Base-by-base conservation (phyloP, 306 rosid genomes). In the Corylus avellana region DNA sequence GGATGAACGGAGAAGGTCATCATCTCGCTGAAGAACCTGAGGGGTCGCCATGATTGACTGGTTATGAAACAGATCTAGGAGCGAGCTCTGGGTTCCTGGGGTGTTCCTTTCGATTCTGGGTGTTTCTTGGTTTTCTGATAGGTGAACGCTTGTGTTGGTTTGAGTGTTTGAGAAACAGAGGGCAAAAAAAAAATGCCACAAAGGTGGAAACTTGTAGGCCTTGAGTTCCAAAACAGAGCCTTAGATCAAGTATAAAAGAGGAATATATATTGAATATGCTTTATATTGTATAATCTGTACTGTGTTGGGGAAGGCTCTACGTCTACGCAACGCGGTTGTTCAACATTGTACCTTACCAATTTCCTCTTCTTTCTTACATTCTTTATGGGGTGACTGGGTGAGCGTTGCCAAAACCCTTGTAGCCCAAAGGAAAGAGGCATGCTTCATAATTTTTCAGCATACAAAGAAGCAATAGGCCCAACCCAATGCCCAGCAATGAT, bases 21-120 rank as follows among this genome's bases (percentile, higher is more conserved):
- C 86, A 5, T 88, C 87, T 70, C 84, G 72, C 79, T 63, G 79
- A 79, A 90, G 90, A 80, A 86, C 74, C 25, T 81, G 84, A 16
- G 87, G 76, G 25, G 87, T 83, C 55, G 86, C 90, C 94, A 90
- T 90, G 87, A 75, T 83, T 79, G 75, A 68, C 29, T 62, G 66
- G 29, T 59, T 29, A 8, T 1, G 46, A 3, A 70, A 59, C 22
- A 50, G 86, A 79, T 87, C 81, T 76, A 55, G 22, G 70, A 50
- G 55, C 55, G 70, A 50, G 55, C 55, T 64, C 27, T n/a, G 47
- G 44, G 37, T 4, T 54, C 37, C 25, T 12, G 53, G 82, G 82
- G 75, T 39, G 74, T 42, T 81, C 12, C 51, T 48, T 48, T 8
- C 1, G 12, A 8, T 48, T 48, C 12, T 11, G 12, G 51, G 51